Base-by-base conservation (phyloP, 2,329 filamentous ascomycete species). In the Pseudocercospora vitis region DNA sequence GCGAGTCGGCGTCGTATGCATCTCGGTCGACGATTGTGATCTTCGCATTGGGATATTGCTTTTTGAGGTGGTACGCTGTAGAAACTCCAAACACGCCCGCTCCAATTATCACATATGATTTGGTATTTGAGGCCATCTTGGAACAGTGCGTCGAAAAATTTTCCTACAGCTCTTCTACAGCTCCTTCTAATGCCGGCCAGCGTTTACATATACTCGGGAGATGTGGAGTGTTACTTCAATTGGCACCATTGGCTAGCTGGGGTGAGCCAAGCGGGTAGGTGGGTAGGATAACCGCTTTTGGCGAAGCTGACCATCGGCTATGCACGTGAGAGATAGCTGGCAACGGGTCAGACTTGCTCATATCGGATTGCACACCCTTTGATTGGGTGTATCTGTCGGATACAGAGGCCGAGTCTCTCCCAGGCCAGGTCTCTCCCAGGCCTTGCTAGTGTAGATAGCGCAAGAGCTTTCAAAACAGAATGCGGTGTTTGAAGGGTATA, bases 61-160 rank as follows among this genome's bases (percentile, higher is more conserved):
- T 28, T 14, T 58, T 59, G 6, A 68, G 58, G 21, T 67, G 63
- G 68, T 83, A 85, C 59, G 84, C 81, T 1, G 81, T 83, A 55
- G 89, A 88, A 62, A 68, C 90, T 2, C 70, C 71, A 54, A 78
- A 76, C 7, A 69, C 68, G 49, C 68, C 68, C 8, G 68, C 68
- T 23, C 68, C 68, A 21, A 70, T 59, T 35, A 70, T 69, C 50
- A 70, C 51, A 63, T 68, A 69, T 26, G 65, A 67, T 42, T 47
- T 26, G 11, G 14, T 44, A 24, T 24, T 39, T 23, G 53, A 52
- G 11, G 49, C 45, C 53, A 56, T 56, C 23, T 31, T 19, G 21
- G 37, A 39, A 21, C n/a, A 37, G 7, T 31, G 18, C 33, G 23
- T 50, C 7, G 42, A 28, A 24, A n/a, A n/a, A n/a, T n/a, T n/a